These are phyloP conservation scores for Diaporthe eres DNA, from an alignment of 2,329 filamentous ascomycete species.

Conservation along the genomic window DNA sequence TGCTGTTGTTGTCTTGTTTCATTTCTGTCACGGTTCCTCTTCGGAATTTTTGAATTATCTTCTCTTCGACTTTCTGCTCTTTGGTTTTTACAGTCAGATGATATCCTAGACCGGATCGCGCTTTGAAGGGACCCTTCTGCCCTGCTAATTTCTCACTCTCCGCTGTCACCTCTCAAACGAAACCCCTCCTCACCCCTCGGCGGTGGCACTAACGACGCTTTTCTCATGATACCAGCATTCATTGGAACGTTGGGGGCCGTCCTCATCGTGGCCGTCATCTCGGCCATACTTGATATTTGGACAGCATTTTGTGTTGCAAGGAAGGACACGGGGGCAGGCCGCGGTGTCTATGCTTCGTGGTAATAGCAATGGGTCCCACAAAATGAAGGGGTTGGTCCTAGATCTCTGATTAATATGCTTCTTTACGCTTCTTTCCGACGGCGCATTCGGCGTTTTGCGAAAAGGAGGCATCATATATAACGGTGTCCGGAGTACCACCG, in stretches of 20 bases:
- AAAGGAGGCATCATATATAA: slow-evolving; percentile 40
- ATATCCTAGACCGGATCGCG: slow-evolving; percentile 36
- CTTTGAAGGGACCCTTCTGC: slow-evolving; percentile 15
- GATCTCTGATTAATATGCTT: slow-evolving; percentile 35
- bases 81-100: slow-evolving; percentile 34
- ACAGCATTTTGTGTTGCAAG: slow-evolving; percentile 36
- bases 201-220: slow-evolving; percentile 28
- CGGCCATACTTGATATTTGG: slow-evolving; percentile 34
- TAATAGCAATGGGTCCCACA: slow-evolving; percentile 39
- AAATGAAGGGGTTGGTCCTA: slow-evolving; percentile 35
- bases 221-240: slow-evolving; percentile 36
- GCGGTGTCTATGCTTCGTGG: slow-evolving; percentile 35
- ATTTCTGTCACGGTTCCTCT: slow-evolving; percentile 27
- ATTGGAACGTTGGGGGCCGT: slow-evolving; percentile 26
- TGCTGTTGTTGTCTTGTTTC: not conserved
- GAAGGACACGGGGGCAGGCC: slow-evolving; percentile 33
- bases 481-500: slow-evolving; percentile 38
- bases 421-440: slow-evolving; percentile 5
- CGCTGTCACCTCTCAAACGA: slow-evolving; percentile 28
- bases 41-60: slow-evolving; percentile 32
- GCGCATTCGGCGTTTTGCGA: slow-evolving; percentile 37
- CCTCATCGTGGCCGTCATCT: slow-evolving; percentile 30
- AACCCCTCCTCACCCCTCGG: not conserved
- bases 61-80: slow-evolving; percentile 18
- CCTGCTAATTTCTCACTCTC: slow-evolving; percentile 28